Base-by-base conservation (phyloP, 2,329 filamentous ascomycete genomes). In the Alternaria triticimaculans region DNA sequence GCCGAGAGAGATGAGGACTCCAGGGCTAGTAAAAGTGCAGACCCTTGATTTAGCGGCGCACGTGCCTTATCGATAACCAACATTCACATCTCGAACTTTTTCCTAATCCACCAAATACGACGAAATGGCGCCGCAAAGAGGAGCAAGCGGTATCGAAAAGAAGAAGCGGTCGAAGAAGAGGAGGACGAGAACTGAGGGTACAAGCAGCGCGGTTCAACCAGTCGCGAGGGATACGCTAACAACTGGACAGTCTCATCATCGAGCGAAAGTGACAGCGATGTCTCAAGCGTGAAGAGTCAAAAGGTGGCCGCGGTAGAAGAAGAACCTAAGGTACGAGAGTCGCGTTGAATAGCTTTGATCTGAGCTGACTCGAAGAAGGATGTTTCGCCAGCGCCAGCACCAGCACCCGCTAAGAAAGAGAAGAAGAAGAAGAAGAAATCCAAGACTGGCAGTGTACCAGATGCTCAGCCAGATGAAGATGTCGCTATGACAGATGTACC, bases 211-310 rank as follows among this genome's bases (percentile, higher is more conserved):
- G 23, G 6, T 11, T 11, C 4, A 4, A 4, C 5, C 14, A 5
- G 6, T 21, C n/a, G 25, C 37, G 10, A 15, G 18, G 18, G 14
- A 43, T 44, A 30, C 7, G 51, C 63, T 73, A 51, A 76, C 55
- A 21, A 50, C 23, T 23, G 48, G 10, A 43, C 70, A 69, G 68
- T 75, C 20, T 79, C 76, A 15, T 78, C 76, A 26, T 74, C 73
- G 11, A 71, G 68, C 67, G 71, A 76, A 50, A 73, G 72, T 65
- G 76, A 76, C 44, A 78, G 75, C 69, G 74, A 75, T 63, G 70
- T 65, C 18, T 61, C 68, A 10, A 64, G 54, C 12, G 61, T 67
- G 48, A 68, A 65, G 60, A 72, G 48, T 20, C 53, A 15, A 26
- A 68, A 66, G 9, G 50, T 25, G 8, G 57, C 26, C 5, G 58